phyloP scores from a whole-genome alignment of 2,329 filamentous ascomycete genomes.

The Monosporascus sp. region DNA sequence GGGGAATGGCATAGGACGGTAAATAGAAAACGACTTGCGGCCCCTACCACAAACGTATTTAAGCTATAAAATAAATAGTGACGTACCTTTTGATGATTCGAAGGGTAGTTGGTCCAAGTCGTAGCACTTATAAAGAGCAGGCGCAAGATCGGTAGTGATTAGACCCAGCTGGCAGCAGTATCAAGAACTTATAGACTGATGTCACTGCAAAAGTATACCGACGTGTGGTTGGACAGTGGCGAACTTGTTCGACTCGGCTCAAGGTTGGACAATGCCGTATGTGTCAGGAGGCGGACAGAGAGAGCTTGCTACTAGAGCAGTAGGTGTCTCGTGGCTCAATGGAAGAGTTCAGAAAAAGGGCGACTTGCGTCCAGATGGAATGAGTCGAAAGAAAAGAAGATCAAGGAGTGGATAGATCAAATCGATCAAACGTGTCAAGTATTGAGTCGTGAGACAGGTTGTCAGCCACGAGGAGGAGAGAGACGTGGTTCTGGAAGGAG shows the following conservation, averaged over 20 bases:
- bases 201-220: conserved; percentile 8
- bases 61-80: too few species aligned
- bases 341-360: conserved; percentile 9
- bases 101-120: neutral
- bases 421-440: conserved; percentile 11
- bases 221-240: conserved; percentile 18
- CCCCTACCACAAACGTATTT: too few species aligned
- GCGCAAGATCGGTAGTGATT: conserved; percentile 1
- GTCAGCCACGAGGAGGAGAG: conserved; percentile 10
- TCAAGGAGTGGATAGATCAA: conserved; percentile 19
- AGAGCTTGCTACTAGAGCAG: conserved; percentile 21
- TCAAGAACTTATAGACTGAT: conserved; percentile 12
- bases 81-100: neutral
- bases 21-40: neutral
- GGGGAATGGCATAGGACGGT: neutral
- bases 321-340: neutral
- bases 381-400: conserved; percentile 16
- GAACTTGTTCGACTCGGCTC: conserved; percentile 15
- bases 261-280: conserved; percentile 12
- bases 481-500: conserved; percentile 12
- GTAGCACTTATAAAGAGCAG: neutral
- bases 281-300: conserved; percentile 4
- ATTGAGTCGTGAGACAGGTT: conserved; percentile 5
- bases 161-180: conserved; percentile 10
- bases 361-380: conserved; percentile 26